phyloP scores from a whole-genome alignment of 495 filamentous ascomycete genomes.

The Talaromyces thailandensis region DNA sequence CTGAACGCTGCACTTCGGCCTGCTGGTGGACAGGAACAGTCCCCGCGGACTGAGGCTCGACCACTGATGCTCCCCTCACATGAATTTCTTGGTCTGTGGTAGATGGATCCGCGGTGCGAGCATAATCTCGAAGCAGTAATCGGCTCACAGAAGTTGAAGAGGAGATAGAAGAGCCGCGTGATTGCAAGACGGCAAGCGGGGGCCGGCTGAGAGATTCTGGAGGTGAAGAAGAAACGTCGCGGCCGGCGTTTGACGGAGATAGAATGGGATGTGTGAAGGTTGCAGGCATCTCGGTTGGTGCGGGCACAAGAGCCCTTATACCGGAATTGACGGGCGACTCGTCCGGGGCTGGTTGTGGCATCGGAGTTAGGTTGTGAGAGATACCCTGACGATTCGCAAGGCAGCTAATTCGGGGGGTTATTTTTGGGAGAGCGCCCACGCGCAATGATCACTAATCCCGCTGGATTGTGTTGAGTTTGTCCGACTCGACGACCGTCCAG shows the following conservation, averaged over 20 bases:
- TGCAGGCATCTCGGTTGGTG: constrained; percentile 2
- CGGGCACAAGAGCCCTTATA: not conserved
- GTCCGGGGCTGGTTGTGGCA: not conserved
- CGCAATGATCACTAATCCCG: not conserved
- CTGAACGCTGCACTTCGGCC: constrained; percentile 9
- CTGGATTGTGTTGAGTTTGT: not conserved
- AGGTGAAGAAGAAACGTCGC: constrained; percentile 4
- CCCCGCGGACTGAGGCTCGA: not conserved
- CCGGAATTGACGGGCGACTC: constrained; percentile 1
- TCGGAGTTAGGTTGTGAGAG: constrained; percentile 3
- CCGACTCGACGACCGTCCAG: not conserved
- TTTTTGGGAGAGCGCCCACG: not conserved
- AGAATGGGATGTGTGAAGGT: constrained; percentile 9
- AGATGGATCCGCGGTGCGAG: constrained; percentile 30
- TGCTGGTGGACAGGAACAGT: constrained; percentile 1
- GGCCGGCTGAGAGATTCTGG: not conserved
- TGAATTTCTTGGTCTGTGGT: constrained; percentile 26
- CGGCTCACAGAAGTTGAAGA: constrained; percentile 16
- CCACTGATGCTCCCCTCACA: constrained; percentile 14
- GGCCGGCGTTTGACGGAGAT: constrained; percentile 6
- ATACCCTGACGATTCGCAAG: not conserved
- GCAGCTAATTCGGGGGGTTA: not conserved
- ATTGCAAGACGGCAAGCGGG: constrained; percentile 1
- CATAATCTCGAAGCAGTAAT: constrained; percentile 37
- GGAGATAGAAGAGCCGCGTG: not conserved